These are phyloP conservation scores for Trametes pubescens DNA, from an alignment of 1,284 basidiomycete species.

Conservation along the genomic window DNA sequence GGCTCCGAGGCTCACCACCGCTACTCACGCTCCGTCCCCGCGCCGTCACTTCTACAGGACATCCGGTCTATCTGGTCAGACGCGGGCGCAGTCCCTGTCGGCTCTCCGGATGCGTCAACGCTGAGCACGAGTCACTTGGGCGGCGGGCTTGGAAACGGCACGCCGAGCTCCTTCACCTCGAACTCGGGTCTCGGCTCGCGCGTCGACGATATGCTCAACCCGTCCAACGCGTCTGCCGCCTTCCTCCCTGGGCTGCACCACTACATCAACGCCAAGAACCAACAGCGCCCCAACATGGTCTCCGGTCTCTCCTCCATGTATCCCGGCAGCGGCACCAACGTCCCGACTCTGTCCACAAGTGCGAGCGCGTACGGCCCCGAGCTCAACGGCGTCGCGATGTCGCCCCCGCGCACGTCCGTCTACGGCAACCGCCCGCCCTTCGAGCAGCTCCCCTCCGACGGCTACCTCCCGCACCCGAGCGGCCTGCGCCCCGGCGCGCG, in stretches of 20 bases:
- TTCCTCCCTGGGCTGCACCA: slow-evolving; percentile 76
- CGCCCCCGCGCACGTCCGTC: slow-evolving; percentile 38
- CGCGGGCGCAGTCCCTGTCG: slow-evolving; percentile 40
- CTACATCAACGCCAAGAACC: slow-evolving; percentile 58
- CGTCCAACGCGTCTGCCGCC: slow-evolving; percentile 77
- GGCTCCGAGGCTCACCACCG: slow-evolving; percentile 61
- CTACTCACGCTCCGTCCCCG: slow-evolving; percentile 81
- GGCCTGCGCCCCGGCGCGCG: slow-evolving; percentile 40
- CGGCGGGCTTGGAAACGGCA: slow-evolving; percentile 51
- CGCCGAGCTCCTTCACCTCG: slow-evolving; percentile 57
- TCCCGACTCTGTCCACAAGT: slow-evolving; percentile 37
- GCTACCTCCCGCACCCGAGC: slow-evolving; percentile 33
- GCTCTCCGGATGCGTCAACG: slow-evolving; percentile 40
- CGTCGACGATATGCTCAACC: slow-evolving; percentile 52
- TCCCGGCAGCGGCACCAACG: slow-evolving; percentile 28
- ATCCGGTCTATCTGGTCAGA: slow-evolving; percentile 79
- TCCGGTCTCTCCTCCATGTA: slow-evolving; percentile 40
- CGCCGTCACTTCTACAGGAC: slow-evolving; percentile 74
- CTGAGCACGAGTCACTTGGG: slow-evolving; percentile 32
- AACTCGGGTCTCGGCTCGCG: slow-evolving; percentile 48
- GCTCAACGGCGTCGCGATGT: slow-evolving; percentile 40
- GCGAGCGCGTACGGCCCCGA: slow-evolving; percentile 36
- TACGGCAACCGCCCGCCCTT: slow-evolving; percentile 41
- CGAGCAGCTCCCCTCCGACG: slow-evolving; percentile 42
- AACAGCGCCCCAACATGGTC: slow-evolving; percentile 34